Base-by-base conservation (phyloP, 768 basidiomycete species). In the Gloeopeniophorella convolvens region DNA sequence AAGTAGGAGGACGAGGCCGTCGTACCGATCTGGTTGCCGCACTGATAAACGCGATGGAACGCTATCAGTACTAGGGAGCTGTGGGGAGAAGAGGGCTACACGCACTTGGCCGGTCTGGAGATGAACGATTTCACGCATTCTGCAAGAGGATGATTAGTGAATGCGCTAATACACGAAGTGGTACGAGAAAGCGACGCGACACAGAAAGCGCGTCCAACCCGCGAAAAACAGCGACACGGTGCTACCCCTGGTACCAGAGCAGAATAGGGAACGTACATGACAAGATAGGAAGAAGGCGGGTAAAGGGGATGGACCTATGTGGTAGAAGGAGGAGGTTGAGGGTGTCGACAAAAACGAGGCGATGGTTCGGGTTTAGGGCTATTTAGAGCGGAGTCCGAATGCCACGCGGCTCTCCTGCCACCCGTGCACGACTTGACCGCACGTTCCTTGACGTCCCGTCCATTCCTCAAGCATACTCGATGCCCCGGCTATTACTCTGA, bases 111-210 rank as follows among this genome's bases (percentile, higher is more conserved):
- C 95, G 58, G 95, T 97, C 72, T 98, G 95, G 65, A 98, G 83
- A 75, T 98, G 95, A 68, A 98, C 94, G 73, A 98, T 97, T 84
- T 98, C 94, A 78, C 94, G 89, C 89, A 91, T 92, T 78, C 89
- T 91, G 61, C 36, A 65, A 61, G 26, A 40, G 18, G 15, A n/a
- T 16, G 18, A 39, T 48, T 43, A 55, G 50, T 11, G 31, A 35
- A 27, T 34, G 49, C 2, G 21, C 28, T 36, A 11, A 32, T 31
- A 45, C 35, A 36, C 27, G 54, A 43, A 30, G 35, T 55, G 56
- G 53, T 36, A 43, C 52, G 50, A 58, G 27, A 42, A 39, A 42
- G 43, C 23, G 23, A 47, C 37, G 32, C 45, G 50, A 33, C 26
- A 27, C 23, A 30, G 45, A 5, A n/a, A 18, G 45, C 45, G 54